These are phyloP conservation scores for Porogramme epimiltina DNA, from an alignment of 1,284 basidiomycete genomes.

Conservation along the genomic window DNA sequence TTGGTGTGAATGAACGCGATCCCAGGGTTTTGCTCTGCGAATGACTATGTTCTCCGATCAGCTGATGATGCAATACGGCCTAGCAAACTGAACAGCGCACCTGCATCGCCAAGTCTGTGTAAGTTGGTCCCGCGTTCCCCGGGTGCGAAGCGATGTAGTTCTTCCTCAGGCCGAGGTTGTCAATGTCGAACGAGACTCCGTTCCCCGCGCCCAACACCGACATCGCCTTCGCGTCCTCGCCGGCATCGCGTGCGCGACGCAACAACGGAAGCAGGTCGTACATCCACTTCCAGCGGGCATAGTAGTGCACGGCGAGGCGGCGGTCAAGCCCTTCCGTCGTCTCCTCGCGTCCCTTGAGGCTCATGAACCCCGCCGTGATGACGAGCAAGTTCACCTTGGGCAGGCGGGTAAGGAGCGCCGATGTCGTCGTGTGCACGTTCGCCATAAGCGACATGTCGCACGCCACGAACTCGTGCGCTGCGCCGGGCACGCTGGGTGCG, in stretches of 20 bases:
- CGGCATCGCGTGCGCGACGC: constrained; percentile 24
- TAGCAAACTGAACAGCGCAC: constrained; percentile 21
- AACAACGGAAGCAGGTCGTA: constrained; percentile 30
- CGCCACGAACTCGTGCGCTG: constrained; percentile 36
- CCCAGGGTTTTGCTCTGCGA: constrained; percentile 30
- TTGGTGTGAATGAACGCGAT: constrained; percentile 35
- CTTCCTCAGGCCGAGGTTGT: constrained; percentile 38
- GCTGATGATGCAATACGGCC: neutral
- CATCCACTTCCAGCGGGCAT: constrained; percentile 33
- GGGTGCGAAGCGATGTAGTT: constrained; percentile 29
- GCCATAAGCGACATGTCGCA: constrained; percentile 39
- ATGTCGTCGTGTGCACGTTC: constrained; percentile 32
- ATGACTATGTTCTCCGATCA: neutral
- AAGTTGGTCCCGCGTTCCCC: constrained; percentile 27
- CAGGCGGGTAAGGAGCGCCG: constrained; percentile 28
- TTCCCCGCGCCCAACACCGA: constrained; percentile 24
- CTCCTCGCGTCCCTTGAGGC: constrained; percentile 31
- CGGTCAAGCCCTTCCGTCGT: constrained; percentile 31
- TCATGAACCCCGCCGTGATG: constrained; percentile 33
- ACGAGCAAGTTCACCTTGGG: constrained; percentile 39
- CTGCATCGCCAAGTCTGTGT: constrained; percentile 39
- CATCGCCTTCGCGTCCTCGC: constrained; percentile 31
- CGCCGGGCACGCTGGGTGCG: constrained; percentile 18
- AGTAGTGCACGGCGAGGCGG: constrained; percentile 30
- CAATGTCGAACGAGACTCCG: constrained; percentile 28